Evolutionary conservation across 768 basidiomycete species (phyloP).

Genomic region (Termitomyces sp.): DNA sequence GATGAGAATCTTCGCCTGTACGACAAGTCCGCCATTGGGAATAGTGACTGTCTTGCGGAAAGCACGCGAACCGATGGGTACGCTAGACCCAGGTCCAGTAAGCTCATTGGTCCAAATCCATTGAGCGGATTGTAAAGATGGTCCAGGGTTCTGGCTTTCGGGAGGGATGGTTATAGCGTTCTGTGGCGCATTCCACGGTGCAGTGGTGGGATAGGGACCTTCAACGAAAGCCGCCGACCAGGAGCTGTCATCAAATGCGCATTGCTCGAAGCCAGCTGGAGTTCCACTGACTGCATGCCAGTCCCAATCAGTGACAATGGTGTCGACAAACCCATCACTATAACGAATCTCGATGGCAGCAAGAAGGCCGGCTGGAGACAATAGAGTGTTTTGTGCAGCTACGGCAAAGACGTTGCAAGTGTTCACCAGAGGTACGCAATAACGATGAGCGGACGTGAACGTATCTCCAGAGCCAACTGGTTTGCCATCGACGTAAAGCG

Average conservation of each 20-base stretch:
- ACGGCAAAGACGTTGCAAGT: constrained; percentile 31
- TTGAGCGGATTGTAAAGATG: constrained; percentile 19
- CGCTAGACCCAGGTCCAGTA: constrained; percentile 9
- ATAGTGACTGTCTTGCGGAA: constrained; percentile 25
- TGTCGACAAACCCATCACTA: constrained; percentile 26
- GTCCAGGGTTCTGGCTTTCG: constrained; percentile 16
- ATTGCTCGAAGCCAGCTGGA: constrained; percentile 25
- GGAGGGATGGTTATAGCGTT: constrained; percentile 12
- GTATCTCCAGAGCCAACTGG: constrained; percentile 19
- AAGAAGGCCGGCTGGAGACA: constrained; percentile 23
- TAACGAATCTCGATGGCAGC: constrained; percentile 28
- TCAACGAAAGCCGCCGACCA: constrained; percentile 26
- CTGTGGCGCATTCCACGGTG: constrained; percentile 6
- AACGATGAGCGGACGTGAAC: constrained; percentile 19
- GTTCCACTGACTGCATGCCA: constrained; percentile 24
- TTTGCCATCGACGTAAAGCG: constrained; percentile 28
- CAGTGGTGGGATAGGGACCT: constrained; percentile 14
- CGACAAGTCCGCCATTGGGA: constrained; percentile 18
- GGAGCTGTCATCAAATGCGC: constrained; percentile 25
- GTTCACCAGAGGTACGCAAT: constrained; percentile 24
- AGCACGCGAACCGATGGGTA: constrained; percentile 22
- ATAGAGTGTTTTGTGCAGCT: constrained; percentile 16
- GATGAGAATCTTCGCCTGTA: constrained; percentile 22
- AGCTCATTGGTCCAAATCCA: constrained; percentile 33
- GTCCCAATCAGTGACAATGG: constrained; percentile 24